A percentile compares a stretch with the other conserved stretches of the same genome.
Evolutionary conservation across 2,329 filamentous ascomycete genomes (phyloP).

Genomic region (Trichoderma koningii): DNA sequence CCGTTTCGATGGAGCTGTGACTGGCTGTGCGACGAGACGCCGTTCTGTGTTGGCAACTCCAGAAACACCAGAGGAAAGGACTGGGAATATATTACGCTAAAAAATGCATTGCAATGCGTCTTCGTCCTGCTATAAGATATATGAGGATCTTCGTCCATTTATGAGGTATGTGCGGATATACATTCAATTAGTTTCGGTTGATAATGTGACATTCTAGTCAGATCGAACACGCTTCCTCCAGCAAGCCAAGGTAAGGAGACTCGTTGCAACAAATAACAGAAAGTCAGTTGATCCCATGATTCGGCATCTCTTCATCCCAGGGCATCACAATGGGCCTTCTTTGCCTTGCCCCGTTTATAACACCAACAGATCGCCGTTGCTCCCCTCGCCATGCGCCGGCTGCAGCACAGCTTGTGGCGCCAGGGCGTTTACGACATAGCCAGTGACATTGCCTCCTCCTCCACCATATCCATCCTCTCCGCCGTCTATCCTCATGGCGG

Average conservation of each 20-base stretch:
- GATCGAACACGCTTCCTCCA: constrained; percentile 13
- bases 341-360: constrained; percentile 48
- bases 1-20: too few species aligned
- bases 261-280: not conserved
- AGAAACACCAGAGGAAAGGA: too few species aligned
- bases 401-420: constrained; percentile 75
- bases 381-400: constrained; percentile 63
- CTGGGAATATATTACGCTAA: too few species aligned
- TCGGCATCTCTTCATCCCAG: constrained; percentile 3
- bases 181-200: not conserved
- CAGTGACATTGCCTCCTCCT: constrained; percentile 53
- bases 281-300: not conserved
- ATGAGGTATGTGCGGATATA: not conserved
- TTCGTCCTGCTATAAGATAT: not conserved
- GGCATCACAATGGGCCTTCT: not conserved
- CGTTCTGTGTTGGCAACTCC: too few species aligned
- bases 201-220: constrained; percentile 10
- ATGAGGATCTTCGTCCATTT: not conserved
- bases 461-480: constrained; percentile 65
- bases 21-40: too few species aligned
- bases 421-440: constrained; percentile 79
- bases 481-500: constrained; percentile 66
- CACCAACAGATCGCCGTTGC: constrained; percentile 72
- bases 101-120: too few species aligned
- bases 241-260: not conserved